Percentiles rank a stretch among this genome's conserved stretches.
These are phyloP conservation scores for Bifiguratus adelaidae DNA, from an alignment of 192 early-diverging fungal genomes.

Conservation along the genomic window DNA sequence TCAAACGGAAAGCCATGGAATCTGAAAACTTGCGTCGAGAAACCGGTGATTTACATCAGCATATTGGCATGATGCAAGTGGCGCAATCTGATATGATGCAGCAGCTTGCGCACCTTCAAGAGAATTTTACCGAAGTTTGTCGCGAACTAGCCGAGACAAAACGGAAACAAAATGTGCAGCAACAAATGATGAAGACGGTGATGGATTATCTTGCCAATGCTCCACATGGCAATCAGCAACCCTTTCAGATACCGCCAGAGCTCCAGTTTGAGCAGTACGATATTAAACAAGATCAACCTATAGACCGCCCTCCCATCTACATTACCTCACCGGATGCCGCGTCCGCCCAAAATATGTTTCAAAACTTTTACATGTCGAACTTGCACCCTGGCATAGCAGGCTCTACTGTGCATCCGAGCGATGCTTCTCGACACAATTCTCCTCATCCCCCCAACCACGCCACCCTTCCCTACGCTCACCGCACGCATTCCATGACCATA, in stretches of 20 bases:
- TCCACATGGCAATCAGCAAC: constrained; percentile 19
- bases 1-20: constrained; percentile 88
- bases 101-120: constrained; percentile 63
- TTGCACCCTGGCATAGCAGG: no score
- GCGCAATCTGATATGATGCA: constrained; percentile 64
- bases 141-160: constrained; percentile 66
- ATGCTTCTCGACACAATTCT: no score
- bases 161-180: constrained; percentile 55
- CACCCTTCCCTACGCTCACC: no score
- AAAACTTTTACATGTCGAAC: no score
- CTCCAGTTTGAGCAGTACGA: constrained; percentile 12
- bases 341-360: no score
- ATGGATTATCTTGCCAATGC: constrained; percentile 42
- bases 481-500: no score
- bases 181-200: constrained; percentile 55
- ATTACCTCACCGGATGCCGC: constrained; percentile 40
- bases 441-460: no score
- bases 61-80: constrained; percentile 68
- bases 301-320: constrained; percentile 36
- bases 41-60: constrained; percentile 62
- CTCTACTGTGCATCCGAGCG: no score
- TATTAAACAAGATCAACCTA: constrained; percentile 2
- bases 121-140: constrained; percentile 58
- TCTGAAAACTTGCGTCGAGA: constrained; percentile 62
- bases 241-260: constrained; percentile 10